Evolutionary conservation across 257 asterid genomes (phyloP).

Genomic region (Anisodus tanguticus): DNA sequence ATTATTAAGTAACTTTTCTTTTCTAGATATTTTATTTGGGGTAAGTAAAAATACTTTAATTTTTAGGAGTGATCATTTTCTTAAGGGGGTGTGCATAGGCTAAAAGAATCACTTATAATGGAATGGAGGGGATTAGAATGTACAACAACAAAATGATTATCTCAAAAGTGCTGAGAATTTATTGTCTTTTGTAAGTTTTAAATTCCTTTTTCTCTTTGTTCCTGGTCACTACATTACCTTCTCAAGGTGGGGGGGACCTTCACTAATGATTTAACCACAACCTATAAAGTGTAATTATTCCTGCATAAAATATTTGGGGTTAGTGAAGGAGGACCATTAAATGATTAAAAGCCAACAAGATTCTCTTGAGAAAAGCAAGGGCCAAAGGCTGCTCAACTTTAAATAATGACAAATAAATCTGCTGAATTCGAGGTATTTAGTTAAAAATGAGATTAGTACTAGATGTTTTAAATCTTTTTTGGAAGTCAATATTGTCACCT

Average conservation of each 20-base stretch:
- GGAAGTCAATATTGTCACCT: background rate
- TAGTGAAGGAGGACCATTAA: background rate
- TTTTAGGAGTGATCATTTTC: no score
- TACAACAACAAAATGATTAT: background rate
- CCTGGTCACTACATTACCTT: background rate
- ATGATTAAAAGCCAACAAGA: background rate
- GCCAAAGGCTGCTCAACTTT: background rate
- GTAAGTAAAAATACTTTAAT: no score
- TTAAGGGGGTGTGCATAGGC: no score
- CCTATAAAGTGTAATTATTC: slow-evolving; percentile 5
- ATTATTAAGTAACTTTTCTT: no score
- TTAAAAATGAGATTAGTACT: background rate
- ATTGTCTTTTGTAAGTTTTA: no score
- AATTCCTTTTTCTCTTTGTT: background rate
- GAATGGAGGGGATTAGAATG: no score
- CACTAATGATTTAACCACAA: background rate
- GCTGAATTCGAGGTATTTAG: background rate
- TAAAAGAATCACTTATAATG: no score
- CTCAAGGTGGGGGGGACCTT: slow-evolving; percentile 12
- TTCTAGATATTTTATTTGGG: no score
- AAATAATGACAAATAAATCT: background rate
- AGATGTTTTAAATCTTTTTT: background rate
- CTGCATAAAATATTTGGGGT: background rate
- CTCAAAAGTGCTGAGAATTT: background rate
- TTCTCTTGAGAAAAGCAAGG: slow-evolving; percentile 9